Evolutionary conservation across 345 rosid species (phyloP).

Genomic region (Aegle marmelos): DNA sequence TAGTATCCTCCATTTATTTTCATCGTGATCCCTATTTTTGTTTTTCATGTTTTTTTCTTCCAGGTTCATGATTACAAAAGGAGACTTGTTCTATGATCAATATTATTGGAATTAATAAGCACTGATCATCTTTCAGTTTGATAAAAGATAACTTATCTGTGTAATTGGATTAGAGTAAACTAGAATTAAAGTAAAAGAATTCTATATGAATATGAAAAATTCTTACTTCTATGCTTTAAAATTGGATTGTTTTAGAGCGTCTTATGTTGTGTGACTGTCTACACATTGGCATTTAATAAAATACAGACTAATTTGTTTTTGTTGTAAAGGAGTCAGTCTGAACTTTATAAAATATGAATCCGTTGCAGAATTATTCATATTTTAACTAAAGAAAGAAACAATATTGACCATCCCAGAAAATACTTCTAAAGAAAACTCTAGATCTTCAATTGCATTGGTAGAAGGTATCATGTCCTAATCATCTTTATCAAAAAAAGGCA

Average conservation of each 20-base stretch:
- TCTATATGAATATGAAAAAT: background rate
- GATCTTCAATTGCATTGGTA: background rate
- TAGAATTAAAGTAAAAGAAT: too few relatives aligned
- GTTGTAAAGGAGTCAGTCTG: too few relatives aligned
- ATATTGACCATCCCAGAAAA: too few relatives aligned
- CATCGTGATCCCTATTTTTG: too few relatives aligned
- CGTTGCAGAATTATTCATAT: too few relatives aligned
- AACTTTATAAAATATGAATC: too few relatives aligned
- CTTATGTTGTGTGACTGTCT: background rate
- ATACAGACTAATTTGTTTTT: too few relatives aligned
- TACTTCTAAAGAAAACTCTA: background rate
- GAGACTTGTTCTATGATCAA: background rate
- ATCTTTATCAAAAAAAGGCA: background rate
- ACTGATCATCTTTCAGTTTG: background rate
- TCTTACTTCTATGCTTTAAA: background rate
- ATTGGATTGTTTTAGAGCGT: background rate
- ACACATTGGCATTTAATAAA: too few relatives aligned
- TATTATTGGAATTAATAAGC: background rate
- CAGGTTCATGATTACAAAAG: background rate
- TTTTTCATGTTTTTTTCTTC: background rate
- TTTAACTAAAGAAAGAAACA: too few relatives aligned
- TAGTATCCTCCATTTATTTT: too few relatives aligned
- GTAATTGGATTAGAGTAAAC: background rate
- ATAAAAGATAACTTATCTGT: background rate
- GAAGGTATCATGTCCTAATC: background rate